Conservation (phyloP, 2,329 filamentous ascomycete genomes). For the Beauveria brongniartii region DNA sequence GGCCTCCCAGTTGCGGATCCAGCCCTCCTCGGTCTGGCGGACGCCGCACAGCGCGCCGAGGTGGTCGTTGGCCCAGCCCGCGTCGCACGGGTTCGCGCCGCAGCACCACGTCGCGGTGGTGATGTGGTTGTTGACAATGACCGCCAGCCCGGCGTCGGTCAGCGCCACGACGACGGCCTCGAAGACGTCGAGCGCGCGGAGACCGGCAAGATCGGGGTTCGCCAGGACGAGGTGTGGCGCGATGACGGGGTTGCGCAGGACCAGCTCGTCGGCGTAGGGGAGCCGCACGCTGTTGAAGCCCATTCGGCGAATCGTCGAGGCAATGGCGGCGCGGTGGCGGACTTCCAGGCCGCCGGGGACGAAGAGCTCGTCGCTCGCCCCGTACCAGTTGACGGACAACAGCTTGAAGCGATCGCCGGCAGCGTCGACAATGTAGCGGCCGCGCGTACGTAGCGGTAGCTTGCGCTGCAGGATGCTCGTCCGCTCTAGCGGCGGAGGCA, state of each 20-base stretch:
- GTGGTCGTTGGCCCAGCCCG: conserved; percentile 58
- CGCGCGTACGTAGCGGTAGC: conserved; percentile 51
- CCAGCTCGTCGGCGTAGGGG: conserved; percentile 62
- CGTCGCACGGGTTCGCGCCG: conserved; percentile 59
- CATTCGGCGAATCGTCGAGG: conserved; percentile 48
- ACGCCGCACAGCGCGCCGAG: conserved; percentile 52
- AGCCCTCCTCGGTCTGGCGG: conserved; percentile 54
- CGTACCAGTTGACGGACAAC: conserved; percentile 62
- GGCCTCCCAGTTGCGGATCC: conserved; percentile 58
- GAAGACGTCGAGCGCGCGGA: conserved; percentile 52
- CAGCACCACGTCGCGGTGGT: conserved; percentile 63
- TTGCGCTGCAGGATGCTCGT: conserved; percentile 39
- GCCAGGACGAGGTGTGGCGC: conserved; percentile 41
- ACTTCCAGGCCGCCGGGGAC: conserved; percentile 56
- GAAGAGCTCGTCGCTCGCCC: conserved; percentile 58
- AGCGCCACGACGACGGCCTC: conserved; percentile 50
- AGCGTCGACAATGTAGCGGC: conserved; percentile 53
- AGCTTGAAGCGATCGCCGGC: conserved; percentile 51
- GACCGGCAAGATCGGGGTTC: conserved; percentile 51
- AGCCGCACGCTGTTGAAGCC: conserved; percentile 65
- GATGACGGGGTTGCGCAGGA: conserved; percentile 50
- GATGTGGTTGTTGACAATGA: conserved; percentile 65
- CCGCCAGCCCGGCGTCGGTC: conserved; percentile 54
- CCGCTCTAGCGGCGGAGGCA: conserved; percentile 35
- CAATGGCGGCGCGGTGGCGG: conserved; percentile 53